Conservation (phyloP, 345 rosid genomes). For the Combretum micranthum region DNA sequence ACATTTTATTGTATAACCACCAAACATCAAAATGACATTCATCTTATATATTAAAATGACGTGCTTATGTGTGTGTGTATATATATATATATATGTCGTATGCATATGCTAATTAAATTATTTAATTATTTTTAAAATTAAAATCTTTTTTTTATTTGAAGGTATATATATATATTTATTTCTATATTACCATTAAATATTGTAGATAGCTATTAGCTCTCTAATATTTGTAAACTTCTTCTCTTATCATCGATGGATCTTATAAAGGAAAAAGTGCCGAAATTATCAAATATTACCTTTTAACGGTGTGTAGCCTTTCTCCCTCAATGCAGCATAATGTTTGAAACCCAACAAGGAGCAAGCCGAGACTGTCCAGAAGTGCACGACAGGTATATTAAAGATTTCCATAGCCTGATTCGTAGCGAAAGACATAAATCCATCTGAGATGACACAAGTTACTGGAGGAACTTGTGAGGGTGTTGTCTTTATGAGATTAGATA, state of each 20-base stretch:
- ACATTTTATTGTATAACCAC: too few relatives aligned
- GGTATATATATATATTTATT: too few relatives aligned
- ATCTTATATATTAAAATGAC: too few relatives aligned
- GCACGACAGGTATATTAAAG: slow-evolving; percentile 1
- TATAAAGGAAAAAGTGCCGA: neutral
- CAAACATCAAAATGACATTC: too few relatives aligned
- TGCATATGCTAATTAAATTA: too few relatives aligned
- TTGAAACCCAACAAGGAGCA: slow-evolving; percentile 6
- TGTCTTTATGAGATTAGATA: neutral
- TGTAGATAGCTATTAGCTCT: too few relatives aligned
- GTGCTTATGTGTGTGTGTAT: too few relatives aligned
- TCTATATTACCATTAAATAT: too few relatives aligned
- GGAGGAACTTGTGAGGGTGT: slow-evolving; percentile 1
- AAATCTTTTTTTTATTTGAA: too few relatives aligned
- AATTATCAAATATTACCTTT: slow-evolving; percentile 1
- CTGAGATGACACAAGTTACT: slow-evolving; percentile 7
- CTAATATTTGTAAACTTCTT: too few relatives aligned
- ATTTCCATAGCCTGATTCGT: neutral
- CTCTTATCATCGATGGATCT: neutral
- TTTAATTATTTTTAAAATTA: too few relatives aligned
- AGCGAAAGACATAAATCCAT: slow-evolving; percentile 7
- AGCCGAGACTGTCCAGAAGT: slow-evolving; percentile 5
- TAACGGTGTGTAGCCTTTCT: slow-evolving; percentile 8
- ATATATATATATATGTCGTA: too few relatives aligned
- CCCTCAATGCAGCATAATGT: neutral